Percentiles rank a stretch among this genome's conserved stretches.
phyloP scores from a whole-genome alignment of 257 asterid species.

The Rubia yunnanensis region DNA sequence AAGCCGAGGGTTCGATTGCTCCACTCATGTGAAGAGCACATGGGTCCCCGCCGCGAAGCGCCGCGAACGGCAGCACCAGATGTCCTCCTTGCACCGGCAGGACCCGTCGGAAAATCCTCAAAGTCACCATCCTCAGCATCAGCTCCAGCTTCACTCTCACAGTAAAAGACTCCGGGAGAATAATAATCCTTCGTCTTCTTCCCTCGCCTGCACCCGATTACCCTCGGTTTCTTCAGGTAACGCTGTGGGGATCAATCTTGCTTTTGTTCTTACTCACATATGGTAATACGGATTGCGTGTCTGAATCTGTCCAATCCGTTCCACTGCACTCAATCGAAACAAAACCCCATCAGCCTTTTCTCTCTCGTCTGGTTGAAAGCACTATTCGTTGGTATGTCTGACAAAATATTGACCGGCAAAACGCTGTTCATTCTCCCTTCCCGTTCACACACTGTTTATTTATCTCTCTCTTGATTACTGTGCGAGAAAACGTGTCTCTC shows the following conservation, averaged over 20 bases:
- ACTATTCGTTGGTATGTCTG: conserved; percentile 45
- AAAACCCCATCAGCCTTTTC: conserved; percentile 15
- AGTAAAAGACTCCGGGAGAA: conserved; percentile 34
- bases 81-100: conserved; percentile 24
- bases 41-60: conserved; percentile 93
- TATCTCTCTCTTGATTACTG: conserved; percentile 12
- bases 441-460: not conserved
- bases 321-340: conserved; percentile 10
- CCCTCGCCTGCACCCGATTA: conserved; percentile 53
- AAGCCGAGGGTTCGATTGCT: conserved; percentile 72
- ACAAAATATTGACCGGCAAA: conserved; percentile 33
- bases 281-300: conserved; percentile 24
- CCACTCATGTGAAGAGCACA: conserved; percentile 74
- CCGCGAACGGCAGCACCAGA: conserved; percentile 61
- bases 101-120: conserved; percentile 1
- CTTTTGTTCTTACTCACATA: not conserved
- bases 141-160: conserved; percentile 15
- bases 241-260: not conserved
- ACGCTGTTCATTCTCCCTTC: conserved; percentile 14
- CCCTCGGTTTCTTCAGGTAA: conserved; percentile 48
- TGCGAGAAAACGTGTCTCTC: conserved; percentile 14
- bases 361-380: conserved; percentile 15
- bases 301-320: not conserved
- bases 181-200: conserved; percentile 21
- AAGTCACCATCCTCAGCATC: conserved; percentile 8